These are phyloP conservation scores for Ogataea kodamae DNA, from an alignment of 805 yeast genomes.

Conservation along the genomic window DNA sequence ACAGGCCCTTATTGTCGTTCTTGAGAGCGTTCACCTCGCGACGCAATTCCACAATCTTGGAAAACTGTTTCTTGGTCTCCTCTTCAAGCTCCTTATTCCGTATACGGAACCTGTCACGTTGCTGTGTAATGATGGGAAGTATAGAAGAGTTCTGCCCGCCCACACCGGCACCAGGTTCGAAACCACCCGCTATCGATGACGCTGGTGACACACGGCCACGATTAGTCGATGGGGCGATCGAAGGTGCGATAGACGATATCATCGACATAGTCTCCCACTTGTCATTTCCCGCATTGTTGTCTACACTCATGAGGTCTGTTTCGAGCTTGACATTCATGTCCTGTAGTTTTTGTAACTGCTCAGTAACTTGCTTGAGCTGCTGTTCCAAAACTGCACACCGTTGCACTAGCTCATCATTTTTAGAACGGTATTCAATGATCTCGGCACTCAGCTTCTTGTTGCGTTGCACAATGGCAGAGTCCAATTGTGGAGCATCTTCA, in stretches of 20 bases:
- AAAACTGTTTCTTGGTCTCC: slow-evolving; percentile 59
- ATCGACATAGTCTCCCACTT: slow-evolving; percentile 62
- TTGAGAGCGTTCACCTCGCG: slow-evolving; percentile 62
- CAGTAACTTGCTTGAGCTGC: slow-evolving; percentile 32
- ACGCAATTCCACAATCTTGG: slow-evolving; percentile 55
- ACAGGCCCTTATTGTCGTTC: slow-evolving; percentile 71
- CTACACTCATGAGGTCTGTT: slow-evolving; percentile 61
- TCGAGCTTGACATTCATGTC: slow-evolving; percentile 63
- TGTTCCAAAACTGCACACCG: slow-evolving; percentile 40
- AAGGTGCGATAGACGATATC: slow-evolving; percentile 53
- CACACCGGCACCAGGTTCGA: slow-evolving; percentile 13
- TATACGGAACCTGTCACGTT: slow-evolving; percentile 88
- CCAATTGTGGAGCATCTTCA: slow-evolving; percentile 35
- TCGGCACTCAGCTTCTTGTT: slow-evolving; percentile 73
- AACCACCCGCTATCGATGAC: slow-evolving; percentile 46
- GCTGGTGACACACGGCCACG: slow-evolving; percentile 46
- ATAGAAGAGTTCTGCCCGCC: slow-evolving; percentile 44
- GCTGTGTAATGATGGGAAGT: slow-evolving; percentile 86
- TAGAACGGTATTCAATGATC: slow-evolving; percentile 60
- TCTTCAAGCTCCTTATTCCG: slow-evolving; percentile 81
- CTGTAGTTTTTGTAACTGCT: slow-evolving; percentile 41
- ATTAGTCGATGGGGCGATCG: slow-evolving; percentile 11
- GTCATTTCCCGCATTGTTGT: slow-evolving; percentile 41
- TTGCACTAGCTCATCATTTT: slow-evolving; percentile 44
- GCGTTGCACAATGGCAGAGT: slow-evolving; percentile 49